These are phyloP conservation scores for Camellia granthamiana DNA, from an alignment of 148 eudicot genomes.

Conservation along the genomic window DNA sequence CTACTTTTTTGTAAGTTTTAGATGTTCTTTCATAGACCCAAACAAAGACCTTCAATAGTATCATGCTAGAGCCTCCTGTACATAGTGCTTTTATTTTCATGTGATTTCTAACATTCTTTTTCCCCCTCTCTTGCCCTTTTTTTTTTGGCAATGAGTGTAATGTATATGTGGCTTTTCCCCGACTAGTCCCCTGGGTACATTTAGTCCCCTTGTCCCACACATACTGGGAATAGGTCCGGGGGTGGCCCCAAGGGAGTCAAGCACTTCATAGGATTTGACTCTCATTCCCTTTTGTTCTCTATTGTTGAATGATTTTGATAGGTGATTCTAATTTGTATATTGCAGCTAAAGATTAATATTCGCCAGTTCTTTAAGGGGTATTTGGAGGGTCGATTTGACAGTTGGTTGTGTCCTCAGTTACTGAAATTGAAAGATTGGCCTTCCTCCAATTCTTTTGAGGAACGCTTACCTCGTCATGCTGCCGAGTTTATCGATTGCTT, in stretches of 20 bases:
- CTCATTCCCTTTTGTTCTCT: neutral
- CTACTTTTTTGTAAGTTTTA: neutral
- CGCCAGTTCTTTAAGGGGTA: slow-evolving; percentile 61
- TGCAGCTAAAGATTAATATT: slow-evolving; percentile 45
- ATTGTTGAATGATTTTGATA: neutral
- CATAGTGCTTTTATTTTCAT: too few relatives aligned
- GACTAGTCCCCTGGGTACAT: too few relatives aligned
- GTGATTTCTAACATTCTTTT: too few relatives aligned
- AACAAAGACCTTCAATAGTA: too few relatives aligned
- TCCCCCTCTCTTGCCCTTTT: too few relatives aligned
- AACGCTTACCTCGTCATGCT: slow-evolving; percentile 56
- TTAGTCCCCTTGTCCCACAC: too few relatives aligned
- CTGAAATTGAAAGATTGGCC: slow-evolving; percentile 76
- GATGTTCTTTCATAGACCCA: neutral
- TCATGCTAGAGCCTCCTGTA: too few relatives aligned
- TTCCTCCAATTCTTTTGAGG: slow-evolving; percentile 46
- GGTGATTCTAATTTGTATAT: neutral
- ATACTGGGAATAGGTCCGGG: too few relatives aligned
- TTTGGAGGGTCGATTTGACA: slow-evolving; percentile 35
- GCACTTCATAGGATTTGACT: neutral
- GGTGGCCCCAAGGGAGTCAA: too few relatives aligned
- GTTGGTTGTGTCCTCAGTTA: slow-evolving; percentile 40
- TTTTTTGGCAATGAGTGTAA: too few relatives aligned
- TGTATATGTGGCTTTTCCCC: too few relatives aligned
- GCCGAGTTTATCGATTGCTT: slow-evolving; percentile 54